Conservation (phyloP, 176 grass and related monocot species). For the Cymbopogon citratus region DNA sequence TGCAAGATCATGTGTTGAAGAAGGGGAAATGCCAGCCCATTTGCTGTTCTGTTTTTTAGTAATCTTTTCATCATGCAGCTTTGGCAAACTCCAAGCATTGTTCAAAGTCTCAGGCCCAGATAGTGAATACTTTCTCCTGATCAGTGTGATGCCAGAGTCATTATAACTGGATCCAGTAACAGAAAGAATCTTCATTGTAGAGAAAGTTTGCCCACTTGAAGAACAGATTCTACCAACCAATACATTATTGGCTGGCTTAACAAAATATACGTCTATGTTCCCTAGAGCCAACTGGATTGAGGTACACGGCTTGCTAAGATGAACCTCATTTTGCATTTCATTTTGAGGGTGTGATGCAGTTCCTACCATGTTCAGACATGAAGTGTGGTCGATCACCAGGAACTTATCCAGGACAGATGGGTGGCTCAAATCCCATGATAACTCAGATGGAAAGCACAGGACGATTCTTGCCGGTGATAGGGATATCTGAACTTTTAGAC, state of each 20-base stretch:
- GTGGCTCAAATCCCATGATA: conserved; percentile 42
- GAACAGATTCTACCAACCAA: conserved; percentile 25
- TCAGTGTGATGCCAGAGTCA: conserved; percentile 53
- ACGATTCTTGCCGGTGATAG: conserved; percentile 58
- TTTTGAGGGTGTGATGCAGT: conserved; percentile 23
- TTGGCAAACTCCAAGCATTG: conserved; percentile 73
- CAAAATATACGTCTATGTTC: conserved; percentile 71
- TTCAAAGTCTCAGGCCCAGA: conserved; percentile 50
- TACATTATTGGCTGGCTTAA: conserved; percentile 38
- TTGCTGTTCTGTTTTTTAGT: conserved; percentile 47
- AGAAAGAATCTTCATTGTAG: conserved; percentile 70
- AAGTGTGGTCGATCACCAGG: conserved; percentile 64
- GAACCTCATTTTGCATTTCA: conserved; percentile 34
- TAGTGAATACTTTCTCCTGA: conserved; percentile 52
- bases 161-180: conserved; percentile 36
- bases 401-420: conserved; percentile 68
- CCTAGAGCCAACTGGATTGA: conserved; percentile 63
- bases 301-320: conserved; percentile 37
- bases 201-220: conserved; percentile 51
- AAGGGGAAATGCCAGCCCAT: conserved; percentile 72
- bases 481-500: conserved; percentile 55
- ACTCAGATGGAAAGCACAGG: conserved; percentile 71
- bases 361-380: conserved; percentile 40
- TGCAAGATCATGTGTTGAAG: conserved; percentile 50
- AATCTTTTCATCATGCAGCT: conserved; percentile 52